Conservation (phyloP, 768 basidiomycete species). For the Rhodotorula diobovata region DNA sequence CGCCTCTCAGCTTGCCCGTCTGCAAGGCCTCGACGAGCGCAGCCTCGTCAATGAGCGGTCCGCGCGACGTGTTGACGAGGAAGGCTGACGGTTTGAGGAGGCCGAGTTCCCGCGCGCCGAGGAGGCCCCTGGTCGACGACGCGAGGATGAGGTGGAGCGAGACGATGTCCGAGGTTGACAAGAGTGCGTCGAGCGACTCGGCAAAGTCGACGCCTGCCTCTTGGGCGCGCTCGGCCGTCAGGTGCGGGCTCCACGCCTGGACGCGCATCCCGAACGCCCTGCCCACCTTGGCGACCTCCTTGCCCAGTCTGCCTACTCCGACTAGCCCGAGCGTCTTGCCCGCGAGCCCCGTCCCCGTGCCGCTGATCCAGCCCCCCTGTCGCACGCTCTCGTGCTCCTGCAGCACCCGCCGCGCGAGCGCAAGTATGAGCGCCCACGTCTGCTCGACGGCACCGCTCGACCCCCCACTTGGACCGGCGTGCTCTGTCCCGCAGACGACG, state of each 20-base stretch:
- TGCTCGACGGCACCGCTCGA: conserved; percentile 55
- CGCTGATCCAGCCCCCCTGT: conserved; percentile 56
- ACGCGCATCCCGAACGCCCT: conserved; percentile 61
- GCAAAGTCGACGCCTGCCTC: conserved; percentile 56
- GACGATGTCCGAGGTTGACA: conserved; percentile 58
- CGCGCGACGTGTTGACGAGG: conserved; percentile 65
- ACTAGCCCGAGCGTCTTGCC: conserved; percentile 61
- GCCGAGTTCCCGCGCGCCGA: conserved; percentile 54
- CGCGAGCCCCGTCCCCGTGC: conserved; percentile 54
- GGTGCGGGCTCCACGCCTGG: conserved; percentile 62
- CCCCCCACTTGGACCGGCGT: conserved; percentile 12
- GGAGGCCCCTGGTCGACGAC: conserved; percentile 54
- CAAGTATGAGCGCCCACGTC: conserved; percentile 63
- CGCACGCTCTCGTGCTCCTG: conserved; percentile 56
- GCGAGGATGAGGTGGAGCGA: conserved; percentile 62
- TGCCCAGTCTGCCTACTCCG: conserved; percentile 61
- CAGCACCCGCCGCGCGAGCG: conserved; percentile 54
- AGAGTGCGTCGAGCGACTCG: conserved; percentile 56
- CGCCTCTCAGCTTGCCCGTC: conserved; percentile 56
- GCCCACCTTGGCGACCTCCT: conserved; percentile 55
- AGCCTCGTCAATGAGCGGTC: conserved; percentile 61
- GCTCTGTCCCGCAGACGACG: conserved; percentile 54
- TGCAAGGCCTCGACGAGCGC: conserved; percentile 56
- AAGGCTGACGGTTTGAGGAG: conserved; percentile 60
- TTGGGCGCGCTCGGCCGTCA: conserved; percentile 58